Conservation (phyloP, 495 filamentous ascomycete species). For the Xylaria venustula region DNA sequence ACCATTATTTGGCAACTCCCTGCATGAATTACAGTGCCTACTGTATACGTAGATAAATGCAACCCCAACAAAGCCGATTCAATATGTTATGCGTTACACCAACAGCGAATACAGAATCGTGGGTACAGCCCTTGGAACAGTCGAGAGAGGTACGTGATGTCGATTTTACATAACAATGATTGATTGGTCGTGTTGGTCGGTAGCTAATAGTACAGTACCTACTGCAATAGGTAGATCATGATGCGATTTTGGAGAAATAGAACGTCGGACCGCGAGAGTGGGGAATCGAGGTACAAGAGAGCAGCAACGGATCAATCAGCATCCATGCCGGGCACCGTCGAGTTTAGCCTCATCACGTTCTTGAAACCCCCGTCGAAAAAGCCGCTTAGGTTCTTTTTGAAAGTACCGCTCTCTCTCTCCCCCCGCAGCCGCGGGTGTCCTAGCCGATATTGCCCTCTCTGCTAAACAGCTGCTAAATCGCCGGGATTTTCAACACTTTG, state of each 20-base stretch:
- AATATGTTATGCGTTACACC: too few relatives aligned
- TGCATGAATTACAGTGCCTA: too few relatives aligned
- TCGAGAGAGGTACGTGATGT: too few relatives aligned
- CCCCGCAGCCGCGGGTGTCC: constrained; percentile 3
- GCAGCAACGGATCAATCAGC: constrained; percentile 18
- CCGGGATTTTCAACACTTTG: neutral
- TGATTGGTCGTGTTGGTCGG: too few relatives aligned
- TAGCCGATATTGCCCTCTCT: constrained; percentile 4
- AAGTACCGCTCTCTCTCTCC: constrained; percentile 3
- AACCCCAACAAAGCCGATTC: too few relatives aligned
- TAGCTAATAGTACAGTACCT: too few relatives aligned
- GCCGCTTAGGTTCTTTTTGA: neutral
- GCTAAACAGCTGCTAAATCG: neutral
- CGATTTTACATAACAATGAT: too few relatives aligned
- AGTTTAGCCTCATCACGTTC: constrained; percentile 33
- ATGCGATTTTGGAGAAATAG: constrained; percentile 12
- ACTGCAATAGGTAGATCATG: too few relatives aligned
- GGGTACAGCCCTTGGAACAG: too few relatives aligned
- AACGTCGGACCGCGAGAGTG: constrained; percentile 8
- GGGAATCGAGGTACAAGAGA: constrained; percentile 16
- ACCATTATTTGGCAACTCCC: too few relatives aligned
- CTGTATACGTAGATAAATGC: too few relatives aligned
- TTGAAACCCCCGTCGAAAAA: constrained; percentile 11
- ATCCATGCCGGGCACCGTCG: constrained; percentile 21
- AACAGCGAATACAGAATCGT: too few relatives aligned